Base-by-base conservation (phyloP, 805 yeast species). In the Lipomyces oligophaga region DNA sequence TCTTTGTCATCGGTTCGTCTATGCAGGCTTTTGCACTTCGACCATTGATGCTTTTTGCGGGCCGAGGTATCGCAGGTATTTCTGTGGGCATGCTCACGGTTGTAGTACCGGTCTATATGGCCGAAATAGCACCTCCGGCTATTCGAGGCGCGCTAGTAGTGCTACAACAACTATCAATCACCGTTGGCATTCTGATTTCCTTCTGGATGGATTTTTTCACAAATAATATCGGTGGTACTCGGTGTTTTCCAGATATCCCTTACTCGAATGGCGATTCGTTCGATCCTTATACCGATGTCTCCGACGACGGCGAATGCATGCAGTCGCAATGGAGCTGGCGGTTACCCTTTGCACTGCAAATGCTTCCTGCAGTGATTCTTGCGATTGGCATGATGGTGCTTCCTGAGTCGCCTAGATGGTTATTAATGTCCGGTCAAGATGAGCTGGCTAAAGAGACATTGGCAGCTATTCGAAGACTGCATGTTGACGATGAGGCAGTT, bases 301-400 rank as follows among this genome's bases (percentile, higher is more conserved):
- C 41, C 15, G 42, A 32, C 18, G 38, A 24, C 13, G 39, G 34
- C 8, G 55, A 25, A 28, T 47, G 45, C 39, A 43, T 34, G 39
- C 61, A 59, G 40, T 51, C 59, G 30, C 61, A 63, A 1, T 11
- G 70, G 34, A 73, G 84, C 36, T 83, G 83, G 75, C 72, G 89
- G 59, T 59, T 78, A 18, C 83, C 79, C 49, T 71, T 88, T 82
- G 69, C 77, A 58, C 33, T 83, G 67, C 72, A 76, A 68, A 63
- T 74, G 60, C 49, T 80, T 60, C 71, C 86, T 61, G 69, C 73
- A 56, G 24, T 73, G 55, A 30, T 81, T 53, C 49, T 76, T 63
- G 55, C 69, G 51, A 18, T 75, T 55, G 70, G 76, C 61, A 48
- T 78, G 59, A 38, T 62, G 18, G 43, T 61, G 41, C 55, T 69